Conservation (phyloP, 257 asterid species). For the Mentha longifolia region DNA sequence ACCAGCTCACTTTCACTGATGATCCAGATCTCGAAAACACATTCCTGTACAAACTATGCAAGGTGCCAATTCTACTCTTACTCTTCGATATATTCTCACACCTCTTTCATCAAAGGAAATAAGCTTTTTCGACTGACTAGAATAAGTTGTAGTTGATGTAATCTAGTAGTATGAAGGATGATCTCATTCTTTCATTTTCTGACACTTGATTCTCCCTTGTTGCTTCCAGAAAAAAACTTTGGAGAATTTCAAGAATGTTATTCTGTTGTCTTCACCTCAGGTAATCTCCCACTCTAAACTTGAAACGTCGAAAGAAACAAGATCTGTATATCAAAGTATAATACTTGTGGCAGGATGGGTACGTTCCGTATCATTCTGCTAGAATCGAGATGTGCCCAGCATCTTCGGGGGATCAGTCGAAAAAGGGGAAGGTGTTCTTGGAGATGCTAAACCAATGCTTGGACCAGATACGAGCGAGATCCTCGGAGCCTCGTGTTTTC, state of each 20-base stretch:
- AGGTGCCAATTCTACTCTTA: slow-evolving; percentile 47
- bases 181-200: slow-evolving; percentile 24
- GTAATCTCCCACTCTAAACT: slow-evolving; percentile 23
- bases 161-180: too few species aligned
- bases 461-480: slow-evolving; percentile 83
- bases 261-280: slow-evolving; percentile 39
- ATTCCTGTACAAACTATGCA: slow-evolving; percentile 69
- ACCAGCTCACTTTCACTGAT: slow-evolving; percentile 84
- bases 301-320: too few species aligned
- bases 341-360: slow-evolving; percentile 63
- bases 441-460: slow-evolving; percentile 81
- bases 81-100: neutral
- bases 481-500: slow-evolving; percentile 68
- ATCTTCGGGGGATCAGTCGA: slow-evolving; percentile 81
- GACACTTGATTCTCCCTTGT: slow-evolving; percentile 5
- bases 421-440: slow-evolving; percentile 68
- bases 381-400: slow-evolving; percentile 89
- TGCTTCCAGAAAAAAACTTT: slow-evolving; percentile 33
- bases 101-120: neutral
- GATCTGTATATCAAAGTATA: neutral
- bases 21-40: slow-evolving; percentile 71
- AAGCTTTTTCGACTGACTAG: neutral
- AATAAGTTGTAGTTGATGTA: too few species aligned
- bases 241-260: slow-evolving; percentile 36
- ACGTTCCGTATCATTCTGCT: slow-evolving; percentile 94